These are phyloP conservation scores for Umbelopsis sp. DNA, from an alignment of 192 early-diverging fungal genomes.

Conservation along the genomic window DNA sequence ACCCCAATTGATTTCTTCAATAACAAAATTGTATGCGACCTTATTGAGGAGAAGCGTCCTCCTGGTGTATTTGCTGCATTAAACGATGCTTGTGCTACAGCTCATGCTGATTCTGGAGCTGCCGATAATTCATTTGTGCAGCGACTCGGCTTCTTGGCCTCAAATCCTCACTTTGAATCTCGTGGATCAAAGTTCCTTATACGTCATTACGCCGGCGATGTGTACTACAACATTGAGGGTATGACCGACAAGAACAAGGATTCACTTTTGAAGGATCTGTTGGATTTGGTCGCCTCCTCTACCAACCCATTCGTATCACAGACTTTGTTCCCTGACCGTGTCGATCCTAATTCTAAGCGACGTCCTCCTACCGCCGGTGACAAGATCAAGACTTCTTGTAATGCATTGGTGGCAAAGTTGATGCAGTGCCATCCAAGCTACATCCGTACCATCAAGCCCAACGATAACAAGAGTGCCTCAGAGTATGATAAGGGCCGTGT, in stretches of 20 bases:
- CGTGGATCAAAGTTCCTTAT: slow-evolving; percentile 76
- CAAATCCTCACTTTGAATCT: slow-evolving; percentile 76
- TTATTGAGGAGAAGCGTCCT: slow-evolving; percentile 96
- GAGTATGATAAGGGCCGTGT: slow-evolving; percentile 93
- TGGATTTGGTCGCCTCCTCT: slow-evolving; percentile 83
- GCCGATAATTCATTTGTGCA: slow-evolving; percentile 77
- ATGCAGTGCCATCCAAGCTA: slow-evolving; percentile 97
- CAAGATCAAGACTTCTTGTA: slow-evolving; percentile 87
- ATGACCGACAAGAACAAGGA: slow-evolving; percentile 99
- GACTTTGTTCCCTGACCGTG: slow-evolving; percentile 86
- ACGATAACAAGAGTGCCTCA: slow-evolving; percentile 88
- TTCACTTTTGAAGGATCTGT: slow-evolving; percentile 89
- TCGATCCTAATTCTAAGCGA: slow-evolving; percentile 89
- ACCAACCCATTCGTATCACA: slow-evolving; percentile 73
- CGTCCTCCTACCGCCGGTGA: slow-evolving; percentile 97
- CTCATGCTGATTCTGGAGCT: slow-evolving; percentile 87
- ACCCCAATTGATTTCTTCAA: slow-evolving; percentile 99
- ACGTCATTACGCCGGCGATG: slow-evolving; percentile 97
- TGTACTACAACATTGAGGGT: slow-evolving; percentile 86
- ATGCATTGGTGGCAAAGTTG: slow-evolving; percentile 90
- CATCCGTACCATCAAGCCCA: slow-evolving; percentile 97
- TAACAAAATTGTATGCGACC: slow-evolving; percentile 98
- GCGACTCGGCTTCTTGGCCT: slow-evolving; percentile 63
- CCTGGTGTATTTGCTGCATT: slow-evolving; percentile 92
- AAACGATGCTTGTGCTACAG: slow-evolving; percentile 98